Conservation (phyloP, 805 yeast species). For the Pichia californica region DNA sequence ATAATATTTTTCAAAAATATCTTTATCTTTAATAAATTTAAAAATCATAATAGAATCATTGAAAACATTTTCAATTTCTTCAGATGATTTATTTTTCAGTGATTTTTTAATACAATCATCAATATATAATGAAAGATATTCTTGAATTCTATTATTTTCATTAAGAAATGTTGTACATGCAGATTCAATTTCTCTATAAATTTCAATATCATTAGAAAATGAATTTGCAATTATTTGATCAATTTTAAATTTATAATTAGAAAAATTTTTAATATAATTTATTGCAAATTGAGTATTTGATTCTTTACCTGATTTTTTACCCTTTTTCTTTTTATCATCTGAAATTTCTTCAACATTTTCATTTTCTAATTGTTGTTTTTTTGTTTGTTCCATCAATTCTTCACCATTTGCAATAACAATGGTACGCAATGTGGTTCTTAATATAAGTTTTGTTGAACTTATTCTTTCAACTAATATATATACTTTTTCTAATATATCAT, state of each 20-base stretch:
- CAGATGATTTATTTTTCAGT: conserved; percentile 40
- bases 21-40: conserved; percentile 71
- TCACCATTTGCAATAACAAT: conserved; percentile 43
- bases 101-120: conserved; percentile 51
- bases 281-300: conserved; percentile 49
- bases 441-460: conserved; percentile 43
- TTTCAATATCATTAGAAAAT: conserved; percentile 41
- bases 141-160: conserved; percentile 37
- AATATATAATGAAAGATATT: conserved; percentile 49
- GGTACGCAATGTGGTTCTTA: conserved; percentile 42
- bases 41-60: conserved; percentile 55
- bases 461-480: conserved; percentile 48
- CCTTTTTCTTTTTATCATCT: conserved; percentile 16
- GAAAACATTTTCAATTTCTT: conserved; percentile 42
- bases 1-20: conserved; percentile 76
- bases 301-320: conserved; percentile 24
- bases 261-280: conserved; percentile 58
- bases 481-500: conserved; percentile 38
- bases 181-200: conserved; percentile 51
- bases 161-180: conserved; percentile 61
- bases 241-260: conserved; percentile 46
- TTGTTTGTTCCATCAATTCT: conserved; percentile 27
- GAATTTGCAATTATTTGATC: conserved; percentile 41
- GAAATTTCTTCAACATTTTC: conserved; percentile 10
- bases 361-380: conserved; percentile 2